Base-by-base conservation (phyloP, 768 basidiomycete genomes). In the Amanita thiersii region DNA sequence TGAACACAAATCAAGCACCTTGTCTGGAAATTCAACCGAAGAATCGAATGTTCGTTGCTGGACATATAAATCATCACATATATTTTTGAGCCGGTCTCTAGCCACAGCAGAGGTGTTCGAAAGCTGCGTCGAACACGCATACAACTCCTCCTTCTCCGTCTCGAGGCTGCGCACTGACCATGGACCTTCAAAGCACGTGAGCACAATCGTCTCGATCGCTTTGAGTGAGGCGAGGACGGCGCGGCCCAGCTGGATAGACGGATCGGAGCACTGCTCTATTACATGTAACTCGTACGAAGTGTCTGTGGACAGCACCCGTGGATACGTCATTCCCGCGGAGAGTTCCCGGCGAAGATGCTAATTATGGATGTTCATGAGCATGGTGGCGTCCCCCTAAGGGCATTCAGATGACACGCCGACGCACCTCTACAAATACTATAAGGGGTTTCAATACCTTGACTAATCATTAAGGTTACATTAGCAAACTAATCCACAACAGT, bases 391-490 rank as follows among this genome's bases (percentile, higher is more conserved):
- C 9, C 40, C 2, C 28, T 10, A 43, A 25, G 9, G 9, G 29
- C 29, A 9, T 14, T 30, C 29, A 7, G 19, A 7, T 35, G 19
- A 15, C 15, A 35, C 9, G 17, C 15, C n/a, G 11, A 43, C 47
- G 11, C 19, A 53, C 53, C 40, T 72, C 72, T 8, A 71, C 58
- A 4, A 60, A 66, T 14, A 61, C 57, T 12, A 69, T 60, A 14
- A 72, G 57, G 12, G 68, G 66, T 26, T 65, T 66, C 11, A 73
- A 58, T 5, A 61, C 60, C 39, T 65, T 61, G 5, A 72, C 70
- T 58, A 21, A n/a, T n/a, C n/a, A n/a, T n/a, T n/a, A n/a, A n/a
- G n/a, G n/a, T n/a, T n/a, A n/a, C n/a, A n/a, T n/a, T n/a, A n/a
- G n/a, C 11, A 40, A 35, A 15, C n/a, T 17, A 20, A 9, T 14